Evolutionary conservation across 805 yeast genomes (phyloP).

Genomic region (Sugiyamaella qingdaonensis): DNA sequence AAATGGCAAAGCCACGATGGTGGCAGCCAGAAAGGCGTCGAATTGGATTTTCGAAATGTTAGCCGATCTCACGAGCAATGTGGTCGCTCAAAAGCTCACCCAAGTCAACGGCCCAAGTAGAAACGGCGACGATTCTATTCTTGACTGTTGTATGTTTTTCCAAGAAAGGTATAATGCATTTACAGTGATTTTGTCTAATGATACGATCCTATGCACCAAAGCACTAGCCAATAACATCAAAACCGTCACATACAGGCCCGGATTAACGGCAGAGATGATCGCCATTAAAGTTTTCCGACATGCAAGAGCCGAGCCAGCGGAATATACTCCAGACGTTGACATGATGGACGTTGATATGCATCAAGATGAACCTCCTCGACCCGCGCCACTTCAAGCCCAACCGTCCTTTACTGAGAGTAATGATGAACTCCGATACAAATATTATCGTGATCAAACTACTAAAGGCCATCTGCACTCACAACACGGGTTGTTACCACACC

Average conservation of each 20-base stretch:
- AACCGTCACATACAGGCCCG: slow-evolving; percentile 50
- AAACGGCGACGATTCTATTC: slow-evolving; percentile 71
- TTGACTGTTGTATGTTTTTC: slow-evolving; percentile 77
- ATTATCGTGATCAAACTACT: too few relatives aligned
- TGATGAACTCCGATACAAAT: too few relatives aligned
- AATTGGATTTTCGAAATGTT: slow-evolving; percentile 68
- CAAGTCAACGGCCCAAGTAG: slow-evolving; percentile 48
- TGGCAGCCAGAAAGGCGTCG: slow-evolving; percentile 65
- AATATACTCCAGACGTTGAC: slow-evolving; percentile 11
- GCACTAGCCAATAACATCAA: slow-evolving; percentile 57
- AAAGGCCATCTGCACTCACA: slow-evolving; percentile 15
- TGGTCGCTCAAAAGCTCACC: slow-evolving; percentile 59
- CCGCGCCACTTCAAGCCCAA: too few relatives aligned
- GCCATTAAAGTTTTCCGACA: slow-evolving; percentile 40
- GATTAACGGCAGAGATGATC: slow-evolving; percentile 47
- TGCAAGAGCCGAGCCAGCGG: slow-evolving; percentile 23
- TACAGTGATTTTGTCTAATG: slow-evolving; percentile 70
- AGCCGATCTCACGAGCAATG: slow-evolving; percentile 46
- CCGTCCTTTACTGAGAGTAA: too few relatives aligned
- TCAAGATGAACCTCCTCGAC: not conserved
- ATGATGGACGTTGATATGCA: not conserved
- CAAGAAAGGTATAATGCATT: slow-evolving; percentile 33
- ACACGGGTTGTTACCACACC: slow-evolving; percentile 30
- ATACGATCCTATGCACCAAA: slow-evolving; percentile 74
- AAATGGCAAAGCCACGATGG: slow-evolving; percentile 37